Base-by-base conservation (phyloP, 108 stramenopile genomes). In the Heterococcus sp. region DNA sequence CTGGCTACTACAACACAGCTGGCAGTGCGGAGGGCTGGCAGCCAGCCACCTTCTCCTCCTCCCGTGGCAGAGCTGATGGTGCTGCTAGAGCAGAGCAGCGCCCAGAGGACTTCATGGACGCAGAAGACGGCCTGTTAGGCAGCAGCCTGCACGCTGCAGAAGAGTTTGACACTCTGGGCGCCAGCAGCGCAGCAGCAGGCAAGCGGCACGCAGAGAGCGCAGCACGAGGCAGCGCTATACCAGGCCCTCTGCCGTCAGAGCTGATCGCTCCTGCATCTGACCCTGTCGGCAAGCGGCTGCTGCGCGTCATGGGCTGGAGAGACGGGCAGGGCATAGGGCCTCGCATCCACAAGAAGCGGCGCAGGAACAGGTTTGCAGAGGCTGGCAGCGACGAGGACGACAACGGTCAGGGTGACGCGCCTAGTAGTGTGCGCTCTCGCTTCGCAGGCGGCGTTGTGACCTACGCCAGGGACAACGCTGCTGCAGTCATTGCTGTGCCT, bases 1-100 rank as follows among this genome's bases (percentile, higher is more conserved):
- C 94, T 27, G 94, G 94, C 1, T 91, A 91, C 82, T 92, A 87
- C 90, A 93, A 94, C 75, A 92, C 93, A 32, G 85, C 84, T 0
- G 93, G 92, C 69, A 89, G 85, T 64, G 87, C 83, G 38, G 91
- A 95, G 65, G 94, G 94, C 87, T 95, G 92, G 92, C 75, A 74
- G 37, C 94, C 94, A 2, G 72, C 78, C 2, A 70, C 73, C 1
- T 89, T 86, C 72, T 27, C 66, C 21, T 83, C 69, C 37, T 84
- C 84, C 0, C 76, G 89, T 36, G 80, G 83, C 84, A 85, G 68
- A 37, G 46, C 8, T 8, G 46, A 58, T 58, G 46, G 46, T 21
- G 46, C 14, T 58, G 68, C 68, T 33, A 66, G 31, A 29, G 63
- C 34, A 66, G 69, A 46, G 31, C 86, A 87, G 76, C 37, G 66